Percentiles rank a stretch among this genome's conserved stretches.
These are phyloP conservation scores for Entoloma clypeatum DNA, from an alignment of 1,284 basidiomycete genomes.

Conservation along the genomic window DNA sequence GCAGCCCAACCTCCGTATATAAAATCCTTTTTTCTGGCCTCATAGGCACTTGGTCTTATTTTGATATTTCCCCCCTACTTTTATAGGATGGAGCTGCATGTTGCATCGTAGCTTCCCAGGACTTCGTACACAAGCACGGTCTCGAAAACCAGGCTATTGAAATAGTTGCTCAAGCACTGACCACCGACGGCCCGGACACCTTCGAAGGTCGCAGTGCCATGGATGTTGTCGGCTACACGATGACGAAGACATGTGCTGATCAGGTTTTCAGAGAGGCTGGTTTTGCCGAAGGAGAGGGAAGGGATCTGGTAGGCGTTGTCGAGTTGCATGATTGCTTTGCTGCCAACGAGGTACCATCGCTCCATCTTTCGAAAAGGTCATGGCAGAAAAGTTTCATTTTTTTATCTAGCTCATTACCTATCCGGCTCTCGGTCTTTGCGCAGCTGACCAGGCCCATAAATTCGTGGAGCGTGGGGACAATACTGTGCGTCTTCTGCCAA, in stretches of 20 bases:
- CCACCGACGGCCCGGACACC: constrained; percentile 60
- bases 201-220: constrained; percentile 69
- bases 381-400: constrained; percentile 1
- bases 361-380: background rate
- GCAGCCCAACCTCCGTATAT: constrained; percentile 74
- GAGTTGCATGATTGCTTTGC: constrained; percentile 88
- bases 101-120: constrained; percentile 75
- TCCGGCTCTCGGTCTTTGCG: constrained; percentile 77
- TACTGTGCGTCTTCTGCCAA: constrained; percentile 48
- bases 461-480: constrained; percentile 77
- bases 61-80: constrained; percentile 1
- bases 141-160: constrained; percentile 88
- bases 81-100: constrained; percentile 70
- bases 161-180: constrained; percentile 60
- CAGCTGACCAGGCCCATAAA: constrained; percentile 66
- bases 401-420: constrained; percentile 69
- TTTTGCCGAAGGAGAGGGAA: constrained; percentile 56
- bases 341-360: constrained; percentile 57
- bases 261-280: constrained; percentile 73
- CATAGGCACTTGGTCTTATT: background rate
- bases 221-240: constrained; percentile 71
- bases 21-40: background rate
- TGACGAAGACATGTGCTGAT: constrained; percentile 71
- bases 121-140: constrained; percentile 71
- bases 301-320: constrained; percentile 78